Conservation (phyloP, 2,329 filamentous ascomycete genomes). For the Diplocarpon rosae region DNA sequence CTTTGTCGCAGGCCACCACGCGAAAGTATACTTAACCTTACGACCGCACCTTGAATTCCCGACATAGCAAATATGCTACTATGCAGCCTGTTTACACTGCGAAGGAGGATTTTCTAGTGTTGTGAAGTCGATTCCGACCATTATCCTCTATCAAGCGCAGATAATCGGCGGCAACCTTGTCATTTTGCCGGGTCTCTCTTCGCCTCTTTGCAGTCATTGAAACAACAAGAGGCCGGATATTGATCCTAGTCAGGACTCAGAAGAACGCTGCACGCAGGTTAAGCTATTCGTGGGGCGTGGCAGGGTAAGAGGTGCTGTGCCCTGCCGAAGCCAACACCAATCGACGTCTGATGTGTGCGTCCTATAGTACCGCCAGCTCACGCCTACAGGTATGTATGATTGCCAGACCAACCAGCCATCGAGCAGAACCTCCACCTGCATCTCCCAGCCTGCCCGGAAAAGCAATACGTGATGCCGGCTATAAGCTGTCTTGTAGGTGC, state of each 20-base stretch:
- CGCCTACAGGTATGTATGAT: slow-evolving; percentile 2
- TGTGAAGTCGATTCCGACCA: too few species aligned
- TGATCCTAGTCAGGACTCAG: background rate
- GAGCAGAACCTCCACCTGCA: slow-evolving; percentile 1
- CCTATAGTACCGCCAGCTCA: background rate
- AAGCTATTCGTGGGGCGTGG: background rate
- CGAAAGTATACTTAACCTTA: too few species aligned
- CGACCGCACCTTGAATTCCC: too few species aligned
- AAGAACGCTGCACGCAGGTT: background rate
- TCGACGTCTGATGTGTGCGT: background rate
- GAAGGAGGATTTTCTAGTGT: too few species aligned
- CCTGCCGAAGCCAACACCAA: slow-evolving; percentile 3
- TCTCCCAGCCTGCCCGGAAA: background rate
- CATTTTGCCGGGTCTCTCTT: too few species aligned
- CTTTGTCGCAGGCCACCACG: too few species aligned
- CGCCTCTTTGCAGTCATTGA: too few species aligned
- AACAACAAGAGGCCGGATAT: background rate
- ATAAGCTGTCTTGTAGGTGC: too few species aligned
- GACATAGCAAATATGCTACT: too few species aligned
- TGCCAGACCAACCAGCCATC: slow-evolving; percentile 14
- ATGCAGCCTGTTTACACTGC: too few species aligned
- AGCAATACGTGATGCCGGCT: too few species aligned
- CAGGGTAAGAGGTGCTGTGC: background rate
- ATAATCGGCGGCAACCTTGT: background rate
- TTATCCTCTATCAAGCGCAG: slow-evolving; percentile 1